These are phyloP conservation scores for Melampsora americana DNA, from an alignment of 1,284 basidiomycete genomes.

Conservation along the genomic window DNA sequence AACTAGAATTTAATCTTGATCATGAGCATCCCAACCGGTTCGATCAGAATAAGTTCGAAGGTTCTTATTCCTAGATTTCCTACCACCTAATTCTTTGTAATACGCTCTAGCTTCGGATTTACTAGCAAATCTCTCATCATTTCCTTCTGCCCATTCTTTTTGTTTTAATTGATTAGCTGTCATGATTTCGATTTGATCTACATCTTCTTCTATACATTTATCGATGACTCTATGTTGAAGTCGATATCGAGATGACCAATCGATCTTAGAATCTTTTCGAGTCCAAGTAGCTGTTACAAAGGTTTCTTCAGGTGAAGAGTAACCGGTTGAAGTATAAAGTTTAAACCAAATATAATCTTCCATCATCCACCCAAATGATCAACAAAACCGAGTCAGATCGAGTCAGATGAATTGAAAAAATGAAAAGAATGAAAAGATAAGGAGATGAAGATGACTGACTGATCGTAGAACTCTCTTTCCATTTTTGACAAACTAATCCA, in stretches of 20 bases:
- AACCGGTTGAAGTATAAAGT: constrained; percentile 5
- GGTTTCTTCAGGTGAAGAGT: constrained; percentile 16
- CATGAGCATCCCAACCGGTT: constrained; percentile 23
- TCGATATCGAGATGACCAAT: constrained; percentile 12
- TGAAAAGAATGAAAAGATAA: not conserved
- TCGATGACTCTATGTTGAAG: no score
- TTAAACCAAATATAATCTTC: constrained; percentile 38
- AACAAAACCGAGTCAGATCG: no score
- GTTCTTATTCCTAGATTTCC: not conserved
- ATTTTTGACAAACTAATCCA: not conserved
- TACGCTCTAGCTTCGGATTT: constrained; percentile 23
- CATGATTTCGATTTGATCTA: not conserved
- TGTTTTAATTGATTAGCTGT: constrained; percentile 8
- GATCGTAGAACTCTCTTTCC: constrained; percentile 14
- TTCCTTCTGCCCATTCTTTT: not conserved
- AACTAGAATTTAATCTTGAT: not conserved
- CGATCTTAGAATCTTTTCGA: constrained; percentile 21
- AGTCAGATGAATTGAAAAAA: no score
- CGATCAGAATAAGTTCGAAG: constrained; percentile 20
- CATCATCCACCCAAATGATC: no score
- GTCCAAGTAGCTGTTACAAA: constrained; percentile 20
- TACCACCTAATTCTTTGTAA: constrained; percentile 31
- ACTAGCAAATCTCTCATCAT: not conserved
- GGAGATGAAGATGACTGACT: constrained; percentile 1
- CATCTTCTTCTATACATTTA: not conserved